These are phyloP conservation scores for Spatholobus suberectus DNA, from an alignment of 306 rosid species.

Conservation along the genomic window DNA sequence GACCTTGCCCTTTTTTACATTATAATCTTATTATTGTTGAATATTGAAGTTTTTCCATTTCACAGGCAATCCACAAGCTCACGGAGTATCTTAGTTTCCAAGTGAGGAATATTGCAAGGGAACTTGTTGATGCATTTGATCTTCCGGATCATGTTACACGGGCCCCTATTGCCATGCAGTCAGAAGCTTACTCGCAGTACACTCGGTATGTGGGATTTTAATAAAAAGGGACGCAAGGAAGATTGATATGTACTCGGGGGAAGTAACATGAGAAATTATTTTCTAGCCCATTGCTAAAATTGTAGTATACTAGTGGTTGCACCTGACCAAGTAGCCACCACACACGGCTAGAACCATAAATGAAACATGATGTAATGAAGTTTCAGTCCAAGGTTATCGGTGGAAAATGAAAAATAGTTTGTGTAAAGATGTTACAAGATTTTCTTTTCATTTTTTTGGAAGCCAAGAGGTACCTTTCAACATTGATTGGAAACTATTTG, in stretches of 20 bases:
- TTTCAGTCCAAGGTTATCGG: background rate
- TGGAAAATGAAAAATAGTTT: background rate
- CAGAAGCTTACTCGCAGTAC: conserved; percentile 86
- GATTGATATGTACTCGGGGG: background rate
- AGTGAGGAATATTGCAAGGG: conserved; percentile 86
- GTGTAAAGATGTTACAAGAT: background rate
- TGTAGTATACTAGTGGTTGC: conserved; percentile 18
- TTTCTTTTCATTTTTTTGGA: background rate
- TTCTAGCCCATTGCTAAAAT: conserved; percentile 7
- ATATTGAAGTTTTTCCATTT: conserved; percentile 23
- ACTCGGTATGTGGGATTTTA: conserved; percentile 78
- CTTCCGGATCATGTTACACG: conserved; percentile 80
- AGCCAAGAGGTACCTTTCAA: background rate
- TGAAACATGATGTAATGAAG: background rate
- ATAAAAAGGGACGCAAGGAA: background rate
- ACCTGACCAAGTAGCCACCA: background rate
- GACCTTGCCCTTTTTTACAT: background rate
- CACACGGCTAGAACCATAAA: background rate
- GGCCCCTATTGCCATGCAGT: conserved; percentile 90
- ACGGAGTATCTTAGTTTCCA: conserved; percentile 84
- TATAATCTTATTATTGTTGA: conserved; percentile 11
- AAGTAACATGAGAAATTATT: background rate
- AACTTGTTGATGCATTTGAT: conserved; percentile 87
- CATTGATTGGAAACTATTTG: background rate
- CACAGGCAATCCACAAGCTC: conserved; percentile 93